Base-by-base conservation (phyloP, 1,284 basidiomycete species). In the Somion occarium region DNA sequence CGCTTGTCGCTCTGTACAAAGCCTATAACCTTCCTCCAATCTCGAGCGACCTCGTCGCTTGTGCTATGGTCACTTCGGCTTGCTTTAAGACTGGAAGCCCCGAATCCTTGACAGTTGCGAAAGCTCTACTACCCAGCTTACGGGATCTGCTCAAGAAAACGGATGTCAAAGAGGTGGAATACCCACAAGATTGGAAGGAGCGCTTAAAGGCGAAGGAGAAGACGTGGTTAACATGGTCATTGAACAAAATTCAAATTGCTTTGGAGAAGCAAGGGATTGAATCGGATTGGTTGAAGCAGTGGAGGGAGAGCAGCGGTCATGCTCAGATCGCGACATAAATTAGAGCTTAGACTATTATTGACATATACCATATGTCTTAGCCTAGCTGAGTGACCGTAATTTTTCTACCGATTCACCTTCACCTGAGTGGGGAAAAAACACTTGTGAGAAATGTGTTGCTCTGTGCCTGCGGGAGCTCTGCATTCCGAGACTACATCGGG, bases 21-120 rank as follows among this genome's bases (percentile, higher is more conserved):
- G 61, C 77, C 5, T 79, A 82, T 61, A 65, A 69, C 19, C 74
- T 87, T 12, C 72, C 78, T 0, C 72, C 76, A 0, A 68, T 80
- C 38, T 69, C 75, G 2, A 58, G 72, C 19, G 84, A 88, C 64
- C 72, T 80, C n/a, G 64, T 76, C 3, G 76, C 75, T 11, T 81
- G 75, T 47, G 69, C 83, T 2, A 73, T 86, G 66, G 66, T 86
- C 54, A 67, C 77, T 37, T 69, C 73, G 2, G 80, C 82, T 11
- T 82, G 78, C 59, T 69, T 78, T 51, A 73, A 62, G 44, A 57
- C 61, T 37, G 53, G 57, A 18, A 60, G 61, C 5, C 54, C 63
- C 41, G 66, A 73, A 22, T 71, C 76, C 1, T 58, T 70, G 23
- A 54, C 67, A 13, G 65, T 80, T 27, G 76, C 74, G 0, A 63